Evolutionary conservation across 2,329 filamentous ascomycete genomes (phyloP), one percentile per base, ranked within the genome.

Genomic region (Byssochlamys sp.): DNA sequence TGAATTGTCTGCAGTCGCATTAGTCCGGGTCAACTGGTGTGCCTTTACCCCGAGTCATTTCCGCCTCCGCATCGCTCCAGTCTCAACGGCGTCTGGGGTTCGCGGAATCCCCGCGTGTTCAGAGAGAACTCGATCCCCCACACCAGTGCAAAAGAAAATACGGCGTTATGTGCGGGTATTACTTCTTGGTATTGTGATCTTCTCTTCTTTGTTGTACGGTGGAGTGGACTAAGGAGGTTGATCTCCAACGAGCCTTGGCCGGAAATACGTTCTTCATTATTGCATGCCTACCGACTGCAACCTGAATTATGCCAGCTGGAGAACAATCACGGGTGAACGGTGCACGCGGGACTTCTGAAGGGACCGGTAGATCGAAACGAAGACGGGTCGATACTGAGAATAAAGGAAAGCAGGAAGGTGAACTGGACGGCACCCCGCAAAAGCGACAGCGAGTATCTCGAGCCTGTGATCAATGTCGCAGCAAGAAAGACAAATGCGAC

Each of bases 401-500:
- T 31, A 65, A 69, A 62, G 59, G 60, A 55, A 67, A 62, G 61
- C 59, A 62, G 55, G 66, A 64, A 51, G 52, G 53, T 24, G 66
- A 72, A 29, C 69, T 69, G 51, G 52, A 57, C 12, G 61, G 69
- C 27, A 63, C 68, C 45, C 73, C 73, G 33, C 65, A 71, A 62
- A 87, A 87, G 70, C 79, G 84, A 48, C 84, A 85, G 63, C 77
- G 85, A 58, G 85, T 88, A 6, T 87, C 85, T 28, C 77, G 85
- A 60, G 86, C 86, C 33, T 89, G 86, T 71, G 85, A 89, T 65
- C 84, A 84, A 62, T 89, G 86, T 66, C 80, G 86, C 52, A 78
- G 79, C 12, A 84, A 84, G 54, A 81, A 85, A 60, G 86, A 89
- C 70, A 89, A 87, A 67, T 90, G 87, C 71, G 86, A 90, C 65